These are phyloP conservation scores for Myxozyma udenii DNA, from an alignment of 805 yeast genomes.

Conservation along the genomic window DNA sequence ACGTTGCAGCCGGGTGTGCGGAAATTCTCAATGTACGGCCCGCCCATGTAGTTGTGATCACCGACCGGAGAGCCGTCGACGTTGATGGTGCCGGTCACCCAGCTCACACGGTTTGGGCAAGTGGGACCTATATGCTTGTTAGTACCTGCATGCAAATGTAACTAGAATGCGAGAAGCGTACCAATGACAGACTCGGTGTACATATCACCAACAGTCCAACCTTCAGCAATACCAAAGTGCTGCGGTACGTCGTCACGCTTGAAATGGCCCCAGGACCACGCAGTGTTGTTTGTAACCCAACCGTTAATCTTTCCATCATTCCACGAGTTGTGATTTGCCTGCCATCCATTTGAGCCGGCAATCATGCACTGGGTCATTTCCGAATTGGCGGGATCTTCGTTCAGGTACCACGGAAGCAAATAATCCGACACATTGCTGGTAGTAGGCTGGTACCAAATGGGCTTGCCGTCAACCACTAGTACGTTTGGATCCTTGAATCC, in stretches of 20 bases:
- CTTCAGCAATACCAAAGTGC: conserved; percentile 31
- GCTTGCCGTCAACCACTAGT: conserved; percentile 8
- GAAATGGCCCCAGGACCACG: conserved; percentile 32
- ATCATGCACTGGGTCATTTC: conserved; percentile 30
- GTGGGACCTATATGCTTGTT: conserved; percentile 19
- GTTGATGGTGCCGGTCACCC: conserved; percentile 33
- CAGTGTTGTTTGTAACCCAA: conserved; percentile 32
- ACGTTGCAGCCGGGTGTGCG: conserved; percentile 28
- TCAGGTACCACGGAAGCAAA: conserved; percentile 31
- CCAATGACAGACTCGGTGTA: conserved; percentile 32
- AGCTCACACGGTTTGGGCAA: conserved; percentile 31
- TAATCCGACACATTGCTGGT: conserved; percentile 17
- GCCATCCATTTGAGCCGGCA: conserved; percentile 34
- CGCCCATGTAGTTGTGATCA: conserved; percentile 20
- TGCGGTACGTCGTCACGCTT: conserved; percentile 30
- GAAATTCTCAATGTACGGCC: conserved; percentile 29
- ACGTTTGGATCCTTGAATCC: conserved; percentile 33
- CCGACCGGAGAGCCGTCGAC: conserved; percentile 27
- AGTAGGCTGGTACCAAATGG: conserved; percentile 31
- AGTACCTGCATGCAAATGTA: neutral
- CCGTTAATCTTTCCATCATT: conserved; percentile 28
- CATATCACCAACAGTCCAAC: conserved; percentile 35
- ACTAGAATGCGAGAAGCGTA: neutral
- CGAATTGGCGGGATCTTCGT: conserved; percentile 22
- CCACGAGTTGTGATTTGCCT: conserved; percentile 32